Evolutionary conservation across 1,284 basidiomycete genomes (phyloP).

Genomic region (Takashimella koratensis): DNA sequence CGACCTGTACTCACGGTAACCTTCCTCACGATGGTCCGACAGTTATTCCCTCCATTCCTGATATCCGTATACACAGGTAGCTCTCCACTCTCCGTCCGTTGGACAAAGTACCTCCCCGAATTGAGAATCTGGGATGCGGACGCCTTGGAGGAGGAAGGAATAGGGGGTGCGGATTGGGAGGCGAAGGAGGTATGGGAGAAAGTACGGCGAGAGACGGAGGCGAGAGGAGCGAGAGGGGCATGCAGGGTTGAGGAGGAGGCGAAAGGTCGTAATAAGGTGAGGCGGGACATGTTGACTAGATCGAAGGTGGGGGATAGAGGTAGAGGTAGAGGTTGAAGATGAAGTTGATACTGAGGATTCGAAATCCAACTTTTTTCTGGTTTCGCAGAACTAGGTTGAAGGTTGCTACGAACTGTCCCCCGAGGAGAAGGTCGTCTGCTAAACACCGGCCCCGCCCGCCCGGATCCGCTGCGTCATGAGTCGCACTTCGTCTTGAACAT

Average conservation of each 20-base stretch:
- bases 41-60: constrained; percentile 25
- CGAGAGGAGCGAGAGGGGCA: background rate
- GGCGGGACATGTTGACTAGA: background rate
- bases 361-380: too few relatives aligned
- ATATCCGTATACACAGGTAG: constrained; percentile 40
- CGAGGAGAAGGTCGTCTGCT: too few relatives aligned
- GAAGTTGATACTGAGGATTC: too few relatives aligned
- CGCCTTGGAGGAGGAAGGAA: background rate
- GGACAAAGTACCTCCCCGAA: constrained; percentile 14
- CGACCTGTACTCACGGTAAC: constrained; percentile 26
- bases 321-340: too few relatives aligned
- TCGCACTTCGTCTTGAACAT: too few relatives aligned
- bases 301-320: too few relatives aligned
- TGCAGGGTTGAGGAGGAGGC: background rate
- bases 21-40: constrained; percentile 29
- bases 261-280: background rate
- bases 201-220: background rate
- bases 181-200: background rate
- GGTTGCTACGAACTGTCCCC: too few relatives aligned
- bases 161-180: background rate
- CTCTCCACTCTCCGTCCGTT: constrained; percentile 17
- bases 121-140: background rate
- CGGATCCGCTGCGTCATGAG: too few relatives aligned
- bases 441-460: too few relatives aligned
- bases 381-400: too few relatives aligned